Percentiles rank a stretch among this genome's conserved stretches.
Conservation (phyloP, 1,139 yeast species). For the Blastobotrys apis region DNA sequence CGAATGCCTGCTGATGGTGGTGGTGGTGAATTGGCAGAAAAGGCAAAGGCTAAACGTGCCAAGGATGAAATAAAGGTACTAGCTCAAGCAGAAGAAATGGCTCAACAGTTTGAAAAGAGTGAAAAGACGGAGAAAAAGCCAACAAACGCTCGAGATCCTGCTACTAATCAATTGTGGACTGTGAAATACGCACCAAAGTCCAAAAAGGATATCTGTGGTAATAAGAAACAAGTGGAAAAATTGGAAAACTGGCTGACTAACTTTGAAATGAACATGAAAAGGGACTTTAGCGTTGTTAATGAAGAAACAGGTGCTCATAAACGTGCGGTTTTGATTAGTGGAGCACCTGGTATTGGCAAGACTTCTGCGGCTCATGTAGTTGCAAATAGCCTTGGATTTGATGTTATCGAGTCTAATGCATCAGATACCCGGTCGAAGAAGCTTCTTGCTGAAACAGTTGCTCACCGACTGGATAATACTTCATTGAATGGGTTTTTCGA, state of each 20-base stretch:
- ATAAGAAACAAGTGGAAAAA: conserved; percentile 67
- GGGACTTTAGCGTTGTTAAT: conserved; percentile 50
- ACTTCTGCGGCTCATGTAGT: conserved; percentile 87
- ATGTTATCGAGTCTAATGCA: conserved; percentile 84
- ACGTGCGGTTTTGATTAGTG: conserved; percentile 83
- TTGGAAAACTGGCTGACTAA: conserved; percentile 68
- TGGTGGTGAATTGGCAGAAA: conserved; percentile 66
- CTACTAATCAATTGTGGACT: conserved; percentile 62
- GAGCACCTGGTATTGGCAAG: conserved; percentile 97
- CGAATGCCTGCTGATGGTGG: conserved; percentile 96
- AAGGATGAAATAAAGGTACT: conserved; percentile 55
- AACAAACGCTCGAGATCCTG: conserved; percentile 17
- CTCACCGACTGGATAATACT: conserved; percentile 70
- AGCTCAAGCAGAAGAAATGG: conserved; percentile 46
- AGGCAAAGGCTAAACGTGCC: conserved; percentile 64
- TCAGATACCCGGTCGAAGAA: conserved; percentile 88
- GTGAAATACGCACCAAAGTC: conserved; percentile 83
- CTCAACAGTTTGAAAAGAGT: conserved; percentile 34
- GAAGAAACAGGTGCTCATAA: conserved; percentile 49
- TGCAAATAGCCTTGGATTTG: conserved; percentile 75
- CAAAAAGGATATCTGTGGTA: conserved; percentile 81
- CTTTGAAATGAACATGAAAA: conserved; percentile 61
- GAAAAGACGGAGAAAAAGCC: conserved; percentile 19
- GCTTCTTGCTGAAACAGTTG: conserved; percentile 61
- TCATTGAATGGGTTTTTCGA: conserved; percentile 78